Percentiles rank a stretch among this genome's conserved stretches.
Evolutionary conservation across 2,329 filamentous ascomycete species (phyloP).

Genomic region (Fragosphaeria purpurea): DNA sequence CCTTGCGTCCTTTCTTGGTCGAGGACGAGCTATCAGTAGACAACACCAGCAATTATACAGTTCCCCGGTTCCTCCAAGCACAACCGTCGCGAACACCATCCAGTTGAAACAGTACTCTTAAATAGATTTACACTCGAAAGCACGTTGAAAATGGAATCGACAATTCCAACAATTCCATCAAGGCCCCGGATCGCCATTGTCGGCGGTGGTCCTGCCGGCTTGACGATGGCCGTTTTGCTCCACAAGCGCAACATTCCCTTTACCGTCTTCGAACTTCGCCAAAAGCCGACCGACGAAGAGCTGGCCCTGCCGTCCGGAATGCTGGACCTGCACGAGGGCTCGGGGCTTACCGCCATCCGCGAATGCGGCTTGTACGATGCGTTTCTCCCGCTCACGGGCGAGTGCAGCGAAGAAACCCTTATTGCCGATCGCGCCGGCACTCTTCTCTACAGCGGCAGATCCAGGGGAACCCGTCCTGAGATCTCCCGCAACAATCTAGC

Average conservation of each 20-base stretch:
- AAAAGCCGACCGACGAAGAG: slow-evolving; percentile 17
- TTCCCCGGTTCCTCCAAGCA: no score
- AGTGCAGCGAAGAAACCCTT: slow-evolving; percentile 30
- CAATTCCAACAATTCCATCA: not conserved
- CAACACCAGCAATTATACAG: no score
- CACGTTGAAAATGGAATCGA: no score
- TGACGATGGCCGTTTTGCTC: slow-evolving; percentile 37
- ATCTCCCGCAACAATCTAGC: slow-evolving; percentile 27
- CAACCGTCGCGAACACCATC: no score
- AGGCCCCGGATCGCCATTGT: slow-evolving; percentile 30
- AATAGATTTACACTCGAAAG: no score
- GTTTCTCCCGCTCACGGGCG: slow-evolving; percentile 31
- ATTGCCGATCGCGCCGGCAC: slow-evolving; percentile 23
- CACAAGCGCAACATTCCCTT: slow-evolving; percentile 25
- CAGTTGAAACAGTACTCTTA: no score
- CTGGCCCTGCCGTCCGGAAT: slow-evolving; percentile 26
- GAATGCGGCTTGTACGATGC: slow-evolving; percentile 33
- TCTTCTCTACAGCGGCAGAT: slow-evolving; percentile 14
- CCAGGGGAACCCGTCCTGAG: slow-evolving; percentile 22
- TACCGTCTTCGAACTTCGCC: slow-evolving; percentile 26
- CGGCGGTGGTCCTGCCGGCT: slow-evolving; percentile 35
- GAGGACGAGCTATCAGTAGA: no score
- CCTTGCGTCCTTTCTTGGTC: no score
- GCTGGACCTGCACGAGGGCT: slow-evolving; percentile 38
- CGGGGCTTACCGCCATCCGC: slow-evolving; percentile 34